Evolutionary conservation across 331 rosid species (phyloP), one percentile per base, ranked within the genome.

Genomic region (Erythrophleum ivorense): DNA sequence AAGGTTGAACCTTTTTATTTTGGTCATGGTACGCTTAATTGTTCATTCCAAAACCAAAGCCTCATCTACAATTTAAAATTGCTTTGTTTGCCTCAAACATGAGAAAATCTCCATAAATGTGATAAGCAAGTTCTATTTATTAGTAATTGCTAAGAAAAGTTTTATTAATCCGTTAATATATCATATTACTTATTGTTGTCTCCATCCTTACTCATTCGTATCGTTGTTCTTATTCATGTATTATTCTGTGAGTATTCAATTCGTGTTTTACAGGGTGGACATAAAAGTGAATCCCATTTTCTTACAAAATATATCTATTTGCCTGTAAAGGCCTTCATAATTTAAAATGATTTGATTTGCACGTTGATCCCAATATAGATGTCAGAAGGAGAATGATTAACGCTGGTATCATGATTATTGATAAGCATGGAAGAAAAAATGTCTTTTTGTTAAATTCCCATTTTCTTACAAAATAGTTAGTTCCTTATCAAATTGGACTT

Each of bases 301-400:
- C 13, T 10, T 21, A 52, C 33, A 34, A 76, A 68, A 59, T 33
- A 9, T 49, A 40, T 78, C 52, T 71, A 3, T 48, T 9, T 58
- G 64, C 34, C 49, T 9, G 50, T 53, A 60, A 62, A 64, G 31
- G 41, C 50, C 0, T 81, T 71, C 31, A 63, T 62, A 72, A 43
- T 77, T 76, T 18, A 36, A 78, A 62, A 88, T 80, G 66, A 62
- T 81, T 69, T 87, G 70, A 73, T 87, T 43, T 91, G 94, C 95
- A 95, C 98, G 99, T 92, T 65, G 99, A 95, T 89, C 92, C 92
- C 48, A 93, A 95, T 90, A 83, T 86, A 54, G 99, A 95, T 87
- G 99, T 95, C 80, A 87, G 98, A 71, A 97, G 91, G 78, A 92
- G 97, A 95, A 95, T 95, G 99, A 88, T 95, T 55, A 93, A 91